Conservation (phyloP, 495 filamentous ascomycete species). For the Hyaloscypha finlandica region DNA sequence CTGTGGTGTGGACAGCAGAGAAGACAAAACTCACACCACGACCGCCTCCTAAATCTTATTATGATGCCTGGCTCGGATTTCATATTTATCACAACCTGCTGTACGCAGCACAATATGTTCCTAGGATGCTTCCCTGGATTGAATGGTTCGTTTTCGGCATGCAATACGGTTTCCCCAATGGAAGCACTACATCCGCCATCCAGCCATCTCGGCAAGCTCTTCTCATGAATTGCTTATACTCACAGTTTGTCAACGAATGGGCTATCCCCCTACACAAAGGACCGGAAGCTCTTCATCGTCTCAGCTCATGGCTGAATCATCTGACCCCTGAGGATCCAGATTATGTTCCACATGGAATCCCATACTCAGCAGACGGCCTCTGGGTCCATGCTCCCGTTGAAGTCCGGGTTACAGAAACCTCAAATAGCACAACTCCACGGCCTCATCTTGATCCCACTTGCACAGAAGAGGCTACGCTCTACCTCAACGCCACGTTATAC, state of each 20-base stretch:
- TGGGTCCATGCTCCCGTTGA: slow-evolving; percentile 94
- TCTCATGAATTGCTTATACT: slow-evolving; percentile 95
- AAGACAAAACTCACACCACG: slow-evolving; percentile 55
- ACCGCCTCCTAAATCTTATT: slow-evolving; percentile 59
- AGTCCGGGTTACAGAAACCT: slow-evolving; percentile 81
- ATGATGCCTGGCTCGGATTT: slow-evolving; percentile 78
- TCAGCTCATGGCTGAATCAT: slow-evolving; percentile 83
- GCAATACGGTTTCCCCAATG: slow-evolving; percentile 86
- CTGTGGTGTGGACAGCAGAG: slow-evolving; percentile 84
- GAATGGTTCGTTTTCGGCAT: slow-evolving; percentile 96
- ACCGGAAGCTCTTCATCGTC: slow-evolving; percentile 80
- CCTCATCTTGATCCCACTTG: slow-evolving; percentile 76
- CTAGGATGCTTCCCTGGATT: slow-evolving; percentile 76
- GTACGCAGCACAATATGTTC: slow-evolving; percentile 74
- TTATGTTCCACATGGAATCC: slow-evolving; percentile 69
- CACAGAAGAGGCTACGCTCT: slow-evolving; percentile 74
- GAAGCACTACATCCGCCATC: slow-evolving; percentile 65
- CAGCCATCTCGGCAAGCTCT: slow-evolving; percentile 77
- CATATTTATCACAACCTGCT: slow-evolving; percentile 88
- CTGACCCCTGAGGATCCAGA: slow-evolving; percentile 49
- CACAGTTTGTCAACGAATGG: slow-evolving; percentile 98
- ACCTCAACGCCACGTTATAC: slow-evolving; percentile 95
- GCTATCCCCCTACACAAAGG: slow-evolving; percentile 87
- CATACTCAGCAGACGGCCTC: slow-evolving; percentile 73
- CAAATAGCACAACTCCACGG: slow-evolving; percentile 49